These are phyloP conservation scores for Ascochyta lentis DNA, from an alignment of 2,329 filamentous ascomycete genomes.

Conservation along the genomic window DNA sequence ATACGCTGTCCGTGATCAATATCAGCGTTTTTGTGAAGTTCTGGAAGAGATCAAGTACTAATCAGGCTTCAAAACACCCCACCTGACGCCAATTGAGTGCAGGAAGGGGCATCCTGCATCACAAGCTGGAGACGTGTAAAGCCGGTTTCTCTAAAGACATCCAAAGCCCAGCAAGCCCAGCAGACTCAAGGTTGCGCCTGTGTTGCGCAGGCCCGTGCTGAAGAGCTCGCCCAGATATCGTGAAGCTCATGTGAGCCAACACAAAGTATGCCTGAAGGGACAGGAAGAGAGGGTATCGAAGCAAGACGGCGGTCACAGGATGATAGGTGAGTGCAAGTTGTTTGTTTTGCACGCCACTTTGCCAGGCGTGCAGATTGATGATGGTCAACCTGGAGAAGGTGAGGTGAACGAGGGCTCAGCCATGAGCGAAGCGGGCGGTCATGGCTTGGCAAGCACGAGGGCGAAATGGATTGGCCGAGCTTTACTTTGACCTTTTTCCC, in stretches of 20 bases:
- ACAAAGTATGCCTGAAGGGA: neutral
- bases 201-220: neutral
- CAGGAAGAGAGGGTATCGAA: no score
- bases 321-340: no score
- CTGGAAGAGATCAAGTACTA: neutral
- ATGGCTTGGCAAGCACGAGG: constrained; percentile 17
- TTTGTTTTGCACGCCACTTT: no score
- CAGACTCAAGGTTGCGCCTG: no score
- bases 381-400: neutral
- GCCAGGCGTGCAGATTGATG: no score
- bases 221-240: no score
- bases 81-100: neutral
- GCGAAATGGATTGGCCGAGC: constrained; percentile 13
- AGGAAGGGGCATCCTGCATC: neutral
- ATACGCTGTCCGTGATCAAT: neutral
- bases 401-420: neutral
- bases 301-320: no score
- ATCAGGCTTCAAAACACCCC: neutral
- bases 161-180: neutral
- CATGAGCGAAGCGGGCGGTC: constrained; percentile 2
- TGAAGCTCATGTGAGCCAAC: neutral
- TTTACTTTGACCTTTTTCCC: constrained; percentile 9
- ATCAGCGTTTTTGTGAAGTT: neutral
- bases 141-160: neutral
- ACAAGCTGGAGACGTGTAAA: neutral